These are phyloP conservation scores for Myxozyma vanderwaltii DNA, from an alignment of 805 yeast genomes.

Conservation along the genomic window DNA sequence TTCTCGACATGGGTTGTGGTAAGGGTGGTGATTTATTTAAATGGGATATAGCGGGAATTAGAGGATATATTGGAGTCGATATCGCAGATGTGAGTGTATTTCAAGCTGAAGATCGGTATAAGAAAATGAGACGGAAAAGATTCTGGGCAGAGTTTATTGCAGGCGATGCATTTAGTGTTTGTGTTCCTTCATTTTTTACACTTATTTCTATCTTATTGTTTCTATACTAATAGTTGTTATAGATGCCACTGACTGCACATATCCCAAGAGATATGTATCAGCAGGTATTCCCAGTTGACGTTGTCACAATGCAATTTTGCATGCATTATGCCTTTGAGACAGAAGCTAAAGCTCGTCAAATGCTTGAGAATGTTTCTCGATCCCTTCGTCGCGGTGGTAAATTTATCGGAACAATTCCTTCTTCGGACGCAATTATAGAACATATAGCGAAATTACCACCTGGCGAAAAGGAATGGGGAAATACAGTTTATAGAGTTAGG, in stretches of 20 bases:
- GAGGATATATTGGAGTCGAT: slow-evolving; percentile 86
- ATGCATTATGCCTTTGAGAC: slow-evolving; percentile 92
- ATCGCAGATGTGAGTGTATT: slow-evolving; percentile 83
- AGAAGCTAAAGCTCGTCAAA: slow-evolving; percentile 72
- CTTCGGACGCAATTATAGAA: slow-evolving; percentile 76
- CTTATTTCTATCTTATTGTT: too few species aligned
- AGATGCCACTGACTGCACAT: slow-evolving; percentile 24
- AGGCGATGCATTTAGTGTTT: slow-evolving; percentile 79
- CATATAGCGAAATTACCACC: slow-evolving; percentile 57
- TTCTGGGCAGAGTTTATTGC: slow-evolving; percentile 84
- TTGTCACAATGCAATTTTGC: slow-evolving; percentile 88
- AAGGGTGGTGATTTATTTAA: slow-evolving; percentile 96
- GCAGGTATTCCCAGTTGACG: slow-evolving; percentile 79
- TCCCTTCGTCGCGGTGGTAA: slow-evolving; percentile 80
- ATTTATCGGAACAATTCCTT: slow-evolving; percentile 93
- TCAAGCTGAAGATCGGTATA: slow-evolving; percentile 80
- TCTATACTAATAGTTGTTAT: neutral
- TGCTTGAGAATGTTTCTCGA: slow-evolving; percentile 73
- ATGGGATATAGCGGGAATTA: slow-evolving; percentile 73
- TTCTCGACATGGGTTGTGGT: slow-evolving; percentile 91
- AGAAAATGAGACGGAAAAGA: slow-evolving; percentile 52
- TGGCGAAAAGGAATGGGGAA: slow-evolving; percentile 76
- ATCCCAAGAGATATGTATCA: slow-evolving; percentile 49
- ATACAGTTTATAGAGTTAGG: slow-evolving; percentile 75
- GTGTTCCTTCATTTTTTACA: slow-evolving; percentile 56